Evolutionary conservation across 83 land plant genomes (phyloP).

Genomic region (Picea engelmannii): DNA sequence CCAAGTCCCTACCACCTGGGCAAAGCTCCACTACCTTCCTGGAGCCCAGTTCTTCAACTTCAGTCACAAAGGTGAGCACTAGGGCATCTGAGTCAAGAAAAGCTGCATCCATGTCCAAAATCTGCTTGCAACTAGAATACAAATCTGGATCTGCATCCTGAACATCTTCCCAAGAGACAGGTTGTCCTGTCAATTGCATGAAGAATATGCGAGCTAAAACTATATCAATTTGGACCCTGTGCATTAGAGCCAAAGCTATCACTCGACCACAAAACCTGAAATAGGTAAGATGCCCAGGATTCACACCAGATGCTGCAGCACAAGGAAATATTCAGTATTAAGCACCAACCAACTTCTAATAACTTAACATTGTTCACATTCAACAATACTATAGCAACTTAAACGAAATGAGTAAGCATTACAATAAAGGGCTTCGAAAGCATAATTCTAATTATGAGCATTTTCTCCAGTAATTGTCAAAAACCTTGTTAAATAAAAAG

Average conservation of each 20-base stretch:
- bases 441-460: not conserved
- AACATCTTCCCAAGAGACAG: slow-evolving; percentile 78
- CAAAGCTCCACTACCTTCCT: slow-evolving; percentile 76
- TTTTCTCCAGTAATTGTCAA: not conserved
- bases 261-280: slow-evolving; percentile 87
- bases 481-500: not conserved
- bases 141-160: slow-evolving; percentile 82
- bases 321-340: slow-evolving; percentile 7
- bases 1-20: slow-evolving; percentile 66
- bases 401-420: not conserved
- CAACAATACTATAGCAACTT: not conserved
- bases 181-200: slow-evolving; percentile 69
- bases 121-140: slow-evolving; percentile 77
- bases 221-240: slow-evolving; percentile 87
- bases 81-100: slow-evolving; percentile 76
- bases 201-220: slow-evolving; percentile 77
- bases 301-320: slow-evolving; percentile 82
- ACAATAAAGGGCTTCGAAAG: not conserved
- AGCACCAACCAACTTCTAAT: not conserved
- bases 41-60: slow-evolving; percentile 76
- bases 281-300: slow-evolving; percentile 89
- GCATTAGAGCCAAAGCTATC: slow-evolving; percentile 90
- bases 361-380: slow-evolving; percentile 3
- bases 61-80: slow-evolving; percentile 85
- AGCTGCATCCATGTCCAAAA: slow-evolving; percentile 80